Conservation (phyloP, 2,329 filamentous ascomycete genomes). For the Fusarium anguioides region DNA sequence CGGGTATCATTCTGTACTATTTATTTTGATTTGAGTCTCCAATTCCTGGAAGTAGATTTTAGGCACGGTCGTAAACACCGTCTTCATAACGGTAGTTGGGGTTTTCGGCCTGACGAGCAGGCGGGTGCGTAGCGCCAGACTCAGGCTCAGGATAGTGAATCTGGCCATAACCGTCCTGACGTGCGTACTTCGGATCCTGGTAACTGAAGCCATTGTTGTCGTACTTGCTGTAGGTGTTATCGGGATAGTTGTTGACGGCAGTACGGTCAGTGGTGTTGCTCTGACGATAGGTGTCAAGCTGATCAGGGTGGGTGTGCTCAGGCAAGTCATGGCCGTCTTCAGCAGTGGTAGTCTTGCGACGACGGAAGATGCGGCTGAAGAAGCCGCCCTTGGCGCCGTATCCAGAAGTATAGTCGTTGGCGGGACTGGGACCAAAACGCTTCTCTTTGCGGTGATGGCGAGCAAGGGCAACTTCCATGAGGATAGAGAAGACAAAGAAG, state of each 20-base stretch:
- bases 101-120: slow-evolving; percentile 16
- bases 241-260: slow-evolving; percentile 46
- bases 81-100: slow-evolving; percentile 52
- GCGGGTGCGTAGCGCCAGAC: slow-evolving; percentile 20
- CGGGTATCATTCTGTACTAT: slow-evolving; percentile 27
- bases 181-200: slow-evolving; percentile 38
- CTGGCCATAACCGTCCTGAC: slow-evolving; percentile 46
- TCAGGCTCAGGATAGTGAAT: slow-evolving; percentile 44
- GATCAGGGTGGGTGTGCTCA: slow-evolving; percentile 54
- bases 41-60: not conserved
- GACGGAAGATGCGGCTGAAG: slow-evolving; percentile 50
- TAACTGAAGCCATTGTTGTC: slow-evolving; percentile 40
- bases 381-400: slow-evolving; percentile 52
- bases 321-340: slow-evolving; percentile 51
- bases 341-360: slow-evolving; percentile 38
- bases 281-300: slow-evolving; percentile 54
- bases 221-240: slow-evolving; percentile 44
- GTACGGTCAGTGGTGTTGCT: slow-evolving; percentile 56
- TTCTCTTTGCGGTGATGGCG: slow-evolving; percentile 80
- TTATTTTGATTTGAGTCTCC: not conserved
- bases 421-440: slow-evolving; percentile 67
- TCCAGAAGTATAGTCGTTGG: slow-evolving; percentile 70
- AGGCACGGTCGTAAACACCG: slow-evolving; percentile 51
- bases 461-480: slow-evolving; percentile 74
- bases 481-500: slow-evolving; percentile 79